Base-by-base conservation (phyloP, 2,329 filamentous ascomycete genomes). In the Fusarium falciforme region DNA sequence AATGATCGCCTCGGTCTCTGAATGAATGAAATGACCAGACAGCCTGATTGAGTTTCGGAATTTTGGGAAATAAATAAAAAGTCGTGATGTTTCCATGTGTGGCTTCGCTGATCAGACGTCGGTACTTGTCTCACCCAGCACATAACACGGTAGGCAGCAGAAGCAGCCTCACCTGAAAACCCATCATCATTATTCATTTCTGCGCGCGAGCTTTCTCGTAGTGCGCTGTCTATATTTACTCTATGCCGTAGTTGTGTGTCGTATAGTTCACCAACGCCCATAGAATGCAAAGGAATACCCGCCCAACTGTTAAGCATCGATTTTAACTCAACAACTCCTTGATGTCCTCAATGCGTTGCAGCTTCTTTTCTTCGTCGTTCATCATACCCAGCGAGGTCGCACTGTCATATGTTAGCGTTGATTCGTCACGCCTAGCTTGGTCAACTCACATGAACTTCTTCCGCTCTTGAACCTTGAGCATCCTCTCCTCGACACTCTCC, bases 351-450 rank as follows among this genome's bases (percentile, higher is more conserved):
- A 98, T 95, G 42, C 94, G 88, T 81, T 96, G 93, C 70, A 94
- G 86, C 80, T 92, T 94, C 88, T 96, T 98, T 83, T 98, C 95
- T 73, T 98, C 95, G 71, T 98, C 95, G 64, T 88, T 93, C 90
- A 98, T 97, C 91, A 99, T 96, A 1, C 96, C 96, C 36, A 99
- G 85, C 0, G 94, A 96, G 17, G 93, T 95, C n/a, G 96, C 96
- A 84, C 95, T 97, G 67, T 58, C 27, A 52, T 6, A 49, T 40
- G 63, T 70, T 67, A 69, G 74, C 81, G 44, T 55, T 47, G 17
- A 38, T 6, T 38, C 57, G 40, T 47, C 35, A 35, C 27, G 42
- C 7, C 27, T 35, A 17, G n/a, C 9, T 22, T 14, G 31, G 0
- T 16, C 64, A 14, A 92, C 93, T 91, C 80, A 95, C 92, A 97